Percentiles rank a stretch among this genome's conserved stretches.
Evolutionary conservation across 768 basidiomycete species (phyloP).

Genomic region (Leucosporidium creatinivorum): DNA sequence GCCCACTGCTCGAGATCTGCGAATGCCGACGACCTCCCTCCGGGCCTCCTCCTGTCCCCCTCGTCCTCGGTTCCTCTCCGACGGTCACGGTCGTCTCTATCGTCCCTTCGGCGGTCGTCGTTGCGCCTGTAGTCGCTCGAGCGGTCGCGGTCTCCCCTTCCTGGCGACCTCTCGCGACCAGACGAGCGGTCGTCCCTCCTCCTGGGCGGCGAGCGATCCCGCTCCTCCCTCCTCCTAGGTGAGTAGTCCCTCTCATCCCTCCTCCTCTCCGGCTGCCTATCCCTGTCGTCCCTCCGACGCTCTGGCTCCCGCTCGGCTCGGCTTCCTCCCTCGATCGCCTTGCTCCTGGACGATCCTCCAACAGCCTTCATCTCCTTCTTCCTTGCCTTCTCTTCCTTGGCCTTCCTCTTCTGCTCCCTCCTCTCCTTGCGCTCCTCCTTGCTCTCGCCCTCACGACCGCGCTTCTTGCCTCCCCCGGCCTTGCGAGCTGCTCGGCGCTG

Average conservation of each 20-base stretch:
- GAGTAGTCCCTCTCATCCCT: not conserved
- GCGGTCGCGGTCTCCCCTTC: not conserved
- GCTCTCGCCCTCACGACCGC: slow-evolving; percentile 49
- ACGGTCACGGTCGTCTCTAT: not conserved
- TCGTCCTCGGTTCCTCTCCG: not conserved
- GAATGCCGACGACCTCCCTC: not conserved
- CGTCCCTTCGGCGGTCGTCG: not conserved
- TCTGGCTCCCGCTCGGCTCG: not conserved
- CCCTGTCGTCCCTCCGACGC: slow-evolving; percentile 3
- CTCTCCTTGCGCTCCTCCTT: slow-evolving; percentile 68
- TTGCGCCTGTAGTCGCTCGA: not conserved
- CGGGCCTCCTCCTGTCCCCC: not conserved
- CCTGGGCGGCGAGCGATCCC: not conserved
- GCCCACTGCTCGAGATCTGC: not conserved
- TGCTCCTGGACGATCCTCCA: not conserved
- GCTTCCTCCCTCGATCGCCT: not conserved
- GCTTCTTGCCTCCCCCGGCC: slow-evolving; percentile 57
- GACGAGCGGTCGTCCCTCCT: not conserved
- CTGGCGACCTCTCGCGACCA: too few species aligned
- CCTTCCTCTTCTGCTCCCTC: slow-evolving; percentile 67
- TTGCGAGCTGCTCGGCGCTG: slow-evolving; percentile 56
- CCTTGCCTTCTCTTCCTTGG: slow-evolving; percentile 44
- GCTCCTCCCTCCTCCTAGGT: slow-evolving; percentile 12
- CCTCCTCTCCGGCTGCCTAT: slow-evolving; percentile 4
- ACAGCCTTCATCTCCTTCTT: slow-evolving; percentile 9